phyloP scores from a whole-genome alignment of 2,329 filamentous ascomycete species.

The Aureobasidium uvarum region DNA sequence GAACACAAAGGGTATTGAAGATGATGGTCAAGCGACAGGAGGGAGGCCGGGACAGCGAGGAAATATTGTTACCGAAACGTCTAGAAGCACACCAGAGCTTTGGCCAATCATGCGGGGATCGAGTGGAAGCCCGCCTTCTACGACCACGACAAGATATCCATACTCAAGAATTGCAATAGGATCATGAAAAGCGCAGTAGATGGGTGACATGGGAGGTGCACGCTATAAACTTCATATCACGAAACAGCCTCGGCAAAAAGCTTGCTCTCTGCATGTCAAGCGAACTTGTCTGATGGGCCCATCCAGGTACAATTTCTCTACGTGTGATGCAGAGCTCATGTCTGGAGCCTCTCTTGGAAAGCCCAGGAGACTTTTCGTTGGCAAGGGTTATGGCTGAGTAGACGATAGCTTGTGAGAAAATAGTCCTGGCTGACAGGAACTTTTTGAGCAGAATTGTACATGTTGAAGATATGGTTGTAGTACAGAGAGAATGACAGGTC shows the following conservation, averaged over 20 bases:
- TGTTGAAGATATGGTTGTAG: slow-evolving; percentile 5
- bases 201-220: not conserved
- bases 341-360: not conserved
- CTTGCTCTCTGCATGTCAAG: not conserved
- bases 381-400: not conserved
- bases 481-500: slow-evolving; percentile 14
- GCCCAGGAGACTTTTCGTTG: not conserved
- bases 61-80: slow-evolving; percentile 17
- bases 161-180: not conserved
- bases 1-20: slow-evolving; percentile 6
- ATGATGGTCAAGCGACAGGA: slow-evolving; percentile 11
- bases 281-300: not conserved
- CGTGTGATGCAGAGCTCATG: not conserved
- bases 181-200: not conserved
- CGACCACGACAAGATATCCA: not conserved
- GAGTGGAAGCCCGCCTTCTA: not conserved
- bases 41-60: not conserved
- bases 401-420: not conserved
- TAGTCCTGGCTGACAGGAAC: not conserved
- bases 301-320: not conserved
- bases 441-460: slow-evolving; percentile 12
- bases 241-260: not conserved
- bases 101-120: slow-evolving; percentile 15
- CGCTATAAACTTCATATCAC: not conserved
- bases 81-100: slow-evolving; percentile 14